Percentiles rank a stretch among this genome's conserved stretches.
These are phyloP conservation scores for Calocera viscosa DNA, from an alignment of 768 basidiomycete species.

Conservation along the genomic window DNA sequence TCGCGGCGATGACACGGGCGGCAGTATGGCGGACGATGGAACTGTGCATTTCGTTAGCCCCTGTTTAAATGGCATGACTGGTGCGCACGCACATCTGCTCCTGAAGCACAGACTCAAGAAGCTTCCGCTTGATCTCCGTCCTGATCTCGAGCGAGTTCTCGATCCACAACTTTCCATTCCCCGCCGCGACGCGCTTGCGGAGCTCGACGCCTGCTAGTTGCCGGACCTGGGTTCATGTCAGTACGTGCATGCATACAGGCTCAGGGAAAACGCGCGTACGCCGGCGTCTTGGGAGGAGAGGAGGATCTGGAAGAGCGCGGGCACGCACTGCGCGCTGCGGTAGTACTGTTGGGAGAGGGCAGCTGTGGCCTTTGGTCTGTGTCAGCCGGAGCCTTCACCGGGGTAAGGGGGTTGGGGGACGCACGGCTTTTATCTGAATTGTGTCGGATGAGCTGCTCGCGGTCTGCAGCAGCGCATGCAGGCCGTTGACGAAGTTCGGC, in stretches of 20 bases:
- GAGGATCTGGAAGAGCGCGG: constrained; percentile 77
- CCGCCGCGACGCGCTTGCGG: constrained; percentile 75
- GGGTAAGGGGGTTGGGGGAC: neutral
- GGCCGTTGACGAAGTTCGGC: neutral
- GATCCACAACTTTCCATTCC: constrained; percentile 74
- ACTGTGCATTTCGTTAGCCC: constrained; percentile 32
- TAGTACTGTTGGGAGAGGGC: constrained; percentile 86
- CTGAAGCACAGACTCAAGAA: constrained; percentile 62
- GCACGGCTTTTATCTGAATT: neutral
- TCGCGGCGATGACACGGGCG: constrained; percentile 83
- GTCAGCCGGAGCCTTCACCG: neutral
- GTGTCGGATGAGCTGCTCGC: neutral
- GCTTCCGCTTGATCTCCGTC: constrained; percentile 68
- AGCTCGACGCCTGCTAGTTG: constrained; percentile 96
- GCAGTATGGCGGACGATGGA: constrained; percentile 84
- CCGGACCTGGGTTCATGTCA: constrained; percentile 49
- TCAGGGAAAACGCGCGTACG: constrained; percentile 38
- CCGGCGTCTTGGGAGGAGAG: constrained; percentile 71
- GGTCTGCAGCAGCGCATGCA: neutral
- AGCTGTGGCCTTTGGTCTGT: constrained; percentile 59
- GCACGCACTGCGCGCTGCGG: constrained; percentile 80
- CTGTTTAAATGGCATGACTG: neutral
- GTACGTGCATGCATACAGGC: neutral
- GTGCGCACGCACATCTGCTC: constrained; percentile 55
- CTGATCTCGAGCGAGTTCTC: constrained; percentile 54